Evolutionary conservation across 2,329 filamentous ascomycete genomes (phyloP).

Genomic region (Colletotrichum nymphaeae): DNA sequence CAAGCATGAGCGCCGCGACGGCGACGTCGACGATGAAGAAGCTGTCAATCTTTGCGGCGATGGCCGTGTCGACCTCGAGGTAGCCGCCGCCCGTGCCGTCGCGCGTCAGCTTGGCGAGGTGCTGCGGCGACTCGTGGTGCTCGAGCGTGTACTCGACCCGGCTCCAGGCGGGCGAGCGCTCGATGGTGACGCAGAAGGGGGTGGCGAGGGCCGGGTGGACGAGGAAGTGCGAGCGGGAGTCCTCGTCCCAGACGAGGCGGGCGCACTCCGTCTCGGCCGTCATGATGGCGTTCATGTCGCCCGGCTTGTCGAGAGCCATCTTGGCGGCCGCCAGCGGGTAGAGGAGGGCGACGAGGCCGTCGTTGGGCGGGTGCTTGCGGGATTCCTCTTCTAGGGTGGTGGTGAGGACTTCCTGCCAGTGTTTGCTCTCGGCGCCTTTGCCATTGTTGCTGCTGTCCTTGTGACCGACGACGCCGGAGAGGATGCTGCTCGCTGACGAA

Average conservation of each 20-base stretch:
- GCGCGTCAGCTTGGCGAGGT: slow-evolving; percentile 69
- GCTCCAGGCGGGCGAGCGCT: slow-evolving; percentile 68
- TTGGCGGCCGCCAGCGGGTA: slow-evolving; percentile 75
- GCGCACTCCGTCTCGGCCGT: slow-evolving; percentile 77
- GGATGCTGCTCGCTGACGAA: slow-evolving; percentile 43
- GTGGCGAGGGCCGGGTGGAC: slow-evolving; percentile 72
- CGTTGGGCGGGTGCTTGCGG: slow-evolving; percentile 64
- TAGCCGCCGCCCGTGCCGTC: slow-evolving; percentile 70
- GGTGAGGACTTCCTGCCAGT: slow-evolving; percentile 68
- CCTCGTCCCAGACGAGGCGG: slow-evolving; percentile 77
- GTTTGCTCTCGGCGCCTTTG: slow-evolving; percentile 52
- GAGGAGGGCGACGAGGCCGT: slow-evolving; percentile 74
- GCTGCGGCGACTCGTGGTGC: slow-evolving; percentile 70
- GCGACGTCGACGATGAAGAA: slow-evolving; percentile 74
- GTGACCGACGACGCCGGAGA: slow-evolving; percentile 46
- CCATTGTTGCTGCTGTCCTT: slow-evolving; percentile 40
- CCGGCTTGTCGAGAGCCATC: slow-evolving; percentile 69
- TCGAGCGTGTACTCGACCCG: slow-evolving; percentile 74
- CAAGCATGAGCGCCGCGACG: slow-evolving; percentile 69
- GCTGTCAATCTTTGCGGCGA: slow-evolving; percentile 68
- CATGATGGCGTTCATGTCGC: slow-evolving; percentile 68
- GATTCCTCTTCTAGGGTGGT: slow-evolving; percentile 69
- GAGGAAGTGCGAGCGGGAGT: slow-evolving; percentile 69
- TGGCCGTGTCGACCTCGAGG: slow-evolving; percentile 70
- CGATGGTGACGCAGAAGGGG: slow-evolving; percentile 70